A percentile compares a stretch with the other conserved stretches of the same genome.
Evolutionary conservation across 345 rosid species (phyloP).

Genomic region (Eucalyptus brandiana): DNA sequence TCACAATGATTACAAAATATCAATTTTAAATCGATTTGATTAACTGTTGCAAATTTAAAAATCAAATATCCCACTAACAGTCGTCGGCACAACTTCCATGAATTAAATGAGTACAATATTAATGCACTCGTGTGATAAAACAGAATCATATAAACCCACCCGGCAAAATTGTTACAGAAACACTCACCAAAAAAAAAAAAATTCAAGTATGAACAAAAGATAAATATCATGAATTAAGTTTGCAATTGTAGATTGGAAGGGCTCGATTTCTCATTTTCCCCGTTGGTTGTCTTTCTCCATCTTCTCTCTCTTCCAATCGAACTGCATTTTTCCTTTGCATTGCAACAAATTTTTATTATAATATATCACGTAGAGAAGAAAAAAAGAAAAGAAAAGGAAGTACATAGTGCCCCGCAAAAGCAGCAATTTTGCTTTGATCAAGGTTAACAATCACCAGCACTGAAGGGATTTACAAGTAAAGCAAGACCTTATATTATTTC

Average conservation of each 20-base stretch:
- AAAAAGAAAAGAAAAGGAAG: not conserved
- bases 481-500: not conserved
- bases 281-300: constrained; percentile 41
- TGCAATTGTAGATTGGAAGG: not conserved
- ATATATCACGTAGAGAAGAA: not conserved
- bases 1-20: not conserved
- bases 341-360: not conserved
- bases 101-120: not conserved
- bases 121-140: not conserved
- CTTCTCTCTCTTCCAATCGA: constrained; percentile 67
- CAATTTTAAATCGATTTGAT: not conserved
- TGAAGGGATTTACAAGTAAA: not conserved
- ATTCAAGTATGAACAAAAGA: not conserved
- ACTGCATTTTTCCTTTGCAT: constrained; percentile 41
- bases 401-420: not conserved
- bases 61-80: not conserved
- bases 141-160: not conserved
- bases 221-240: not conserved
- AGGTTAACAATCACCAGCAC: not conserved
- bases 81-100: not conserved
- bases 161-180: not conserved
- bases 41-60: not conserved
- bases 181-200: not conserved
- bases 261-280: constrained; percentile 64
- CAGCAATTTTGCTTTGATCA: not conserved